Evolutionary conservation across 192 early-diverging fungal genomes (phyloP).

Genomic region (Coemansia sp.): DNA sequence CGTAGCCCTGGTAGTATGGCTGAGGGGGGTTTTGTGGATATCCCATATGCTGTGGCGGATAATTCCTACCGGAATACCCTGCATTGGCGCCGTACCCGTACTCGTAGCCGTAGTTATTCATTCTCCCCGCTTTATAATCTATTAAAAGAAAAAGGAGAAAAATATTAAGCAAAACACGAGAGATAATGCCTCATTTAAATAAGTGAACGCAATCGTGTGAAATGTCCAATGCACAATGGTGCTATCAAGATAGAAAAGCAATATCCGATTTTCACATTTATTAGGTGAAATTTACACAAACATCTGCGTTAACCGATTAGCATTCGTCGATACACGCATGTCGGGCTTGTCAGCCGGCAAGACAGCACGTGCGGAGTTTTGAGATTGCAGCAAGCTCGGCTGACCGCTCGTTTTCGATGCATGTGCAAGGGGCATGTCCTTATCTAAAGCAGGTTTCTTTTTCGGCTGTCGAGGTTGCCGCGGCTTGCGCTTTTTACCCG

Average conservation of each 20-base stretch:
- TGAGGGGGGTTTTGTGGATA: not conserved
- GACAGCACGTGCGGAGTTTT: too few relatives aligned
- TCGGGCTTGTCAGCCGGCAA: too few relatives aligned
- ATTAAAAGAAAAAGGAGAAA: not conserved
- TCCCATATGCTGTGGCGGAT: not conserved
- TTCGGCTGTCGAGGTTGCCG: constrained; percentile 44
- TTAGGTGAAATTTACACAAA: constrained; percentile 1
- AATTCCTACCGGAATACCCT: not conserved
- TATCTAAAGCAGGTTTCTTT: constrained; percentile 17
- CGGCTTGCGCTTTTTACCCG: constrained; percentile 41
- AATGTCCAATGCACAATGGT: too few relatives aligned
- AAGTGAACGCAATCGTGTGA: too few relatives aligned
- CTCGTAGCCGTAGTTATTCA: not conserved
- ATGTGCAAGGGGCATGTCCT: not conserved
- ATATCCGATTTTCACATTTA: constrained; percentile 1
- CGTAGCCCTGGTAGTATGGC: constrained; percentile 2
- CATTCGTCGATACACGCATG: too few relatives aligned
- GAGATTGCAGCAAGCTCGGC: too few relatives aligned
- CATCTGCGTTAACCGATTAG: too few relatives aligned
- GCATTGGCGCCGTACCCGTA: constrained; percentile 6
- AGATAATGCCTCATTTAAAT: not conserved
- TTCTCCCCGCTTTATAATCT: constrained; percentile 3
- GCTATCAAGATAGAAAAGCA: too few relatives aligned
- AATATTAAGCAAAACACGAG: not conserved
- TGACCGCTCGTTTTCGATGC: too few relatives aligned